Evolutionary conservation across 495 filamentous ascomycete genomes (phyloP), one percentile per base, ranked within the genome.

Genomic region (Penicillium manginii): DNA sequence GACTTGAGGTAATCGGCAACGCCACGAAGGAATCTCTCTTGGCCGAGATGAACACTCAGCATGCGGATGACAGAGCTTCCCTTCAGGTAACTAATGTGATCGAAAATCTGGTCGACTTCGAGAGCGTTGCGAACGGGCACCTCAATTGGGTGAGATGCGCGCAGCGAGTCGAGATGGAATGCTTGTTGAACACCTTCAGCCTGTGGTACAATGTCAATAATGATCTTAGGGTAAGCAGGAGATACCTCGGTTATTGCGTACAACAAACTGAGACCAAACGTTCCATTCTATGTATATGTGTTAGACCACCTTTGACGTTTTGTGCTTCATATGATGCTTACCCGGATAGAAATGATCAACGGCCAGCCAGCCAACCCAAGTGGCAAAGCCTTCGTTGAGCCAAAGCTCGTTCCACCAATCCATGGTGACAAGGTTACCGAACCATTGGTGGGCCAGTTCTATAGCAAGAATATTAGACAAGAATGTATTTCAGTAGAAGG

Each of bases 381-480:
- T 98, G 21, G 94, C 94, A 73, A 98, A 98, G 2, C 93, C 93
- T 72, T 98, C 93, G 59, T 96, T 96, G 12, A 98, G 83, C 93
- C 94, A 98, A 21, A 98, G 81, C 72, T 96, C 94, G 69, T 89
- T 92, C 94, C 94, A 97, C 84, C 85, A 89, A 62, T 87, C 84
- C 78, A 84, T 82, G 2, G 81, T 84, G 17, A 97, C 94, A 17
- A 97, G 84, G 69, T 98, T 97, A 31, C 94, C 94, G 67, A 97
- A 98, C 94, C 94, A 98, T 77, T 98, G 94, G 73, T 98, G 94
- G 29, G 94, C 94, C 46, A 98, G 78, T 69, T 98, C 93, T 84
- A 4, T 57, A 49, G 10, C 5, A 19, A 12, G 9, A 43, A 59
- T 51, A 50, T 64, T 40, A 67, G 32, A 59, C 10, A n/a, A 31